These are phyloP conservation scores for Hypomontagnella submonticulosa DNA, from an alignment of 495 filamentous ascomycete genomes.

Conservation along the genomic window DNA sequence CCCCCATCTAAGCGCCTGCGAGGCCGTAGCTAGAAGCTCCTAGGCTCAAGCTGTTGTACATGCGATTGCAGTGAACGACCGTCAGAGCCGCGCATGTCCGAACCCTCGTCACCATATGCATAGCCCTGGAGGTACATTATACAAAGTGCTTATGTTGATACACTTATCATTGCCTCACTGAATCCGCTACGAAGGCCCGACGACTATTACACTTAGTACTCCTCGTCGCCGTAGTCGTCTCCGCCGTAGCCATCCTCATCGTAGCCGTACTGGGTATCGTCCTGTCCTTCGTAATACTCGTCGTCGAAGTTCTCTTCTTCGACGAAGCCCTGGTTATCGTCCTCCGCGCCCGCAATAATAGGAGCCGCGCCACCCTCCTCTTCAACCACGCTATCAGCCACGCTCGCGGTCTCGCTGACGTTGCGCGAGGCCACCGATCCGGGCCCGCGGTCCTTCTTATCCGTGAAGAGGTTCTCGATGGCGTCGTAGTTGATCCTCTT, in stretches of 20 bases:
- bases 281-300: conserved; percentile 38
- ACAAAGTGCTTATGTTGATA: no score
- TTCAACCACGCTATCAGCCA: conserved; percentile 39
- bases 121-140: no score
- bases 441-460: conserved; percentile 49
- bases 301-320: conserved; percentile 45
- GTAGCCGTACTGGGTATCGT: conserved; percentile 16
- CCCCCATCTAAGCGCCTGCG: no score
- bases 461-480: conserved; percentile 65
- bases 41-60: no score
- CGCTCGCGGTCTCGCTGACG: conserved; percentile 41
- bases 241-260: conserved; percentile 45
- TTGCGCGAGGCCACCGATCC: conserved; percentile 49
- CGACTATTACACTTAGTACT: conserved; percentile 29
- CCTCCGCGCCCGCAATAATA: conserved; percentile 33
- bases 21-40: no score
- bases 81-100: no score
- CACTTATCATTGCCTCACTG: no score
- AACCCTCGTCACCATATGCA: no score
- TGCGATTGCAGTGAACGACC: no score
- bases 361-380: conserved; percentile 15
- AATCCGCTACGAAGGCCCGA: no score
- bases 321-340: conserved; percentile 20
- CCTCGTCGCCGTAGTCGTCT: conserved; percentile 42
- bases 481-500: conserved; percentile 87